These are phyloP conservation scores for Vachellia pachyceras DNA, from an alignment of 306 rosid genomes.

Conservation along the genomic window DNA sequence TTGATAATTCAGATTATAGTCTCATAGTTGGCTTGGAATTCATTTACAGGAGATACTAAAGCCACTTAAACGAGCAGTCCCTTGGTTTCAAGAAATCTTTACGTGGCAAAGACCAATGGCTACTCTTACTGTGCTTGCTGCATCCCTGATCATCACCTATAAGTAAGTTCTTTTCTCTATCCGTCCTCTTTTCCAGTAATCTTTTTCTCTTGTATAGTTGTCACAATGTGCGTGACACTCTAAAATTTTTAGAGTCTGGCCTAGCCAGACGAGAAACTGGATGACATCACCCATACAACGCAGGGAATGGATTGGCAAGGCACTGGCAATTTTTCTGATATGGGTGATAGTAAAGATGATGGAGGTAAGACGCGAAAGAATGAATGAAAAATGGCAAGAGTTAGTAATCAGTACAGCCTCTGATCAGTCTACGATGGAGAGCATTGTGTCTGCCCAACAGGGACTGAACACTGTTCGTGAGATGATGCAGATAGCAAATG, in stretches of 20 bases:
- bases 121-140: conserved; percentile 55
- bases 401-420: conserved; percentile 62
- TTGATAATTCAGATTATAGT: conserved; percentile 11
- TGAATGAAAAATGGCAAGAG: conserved; percentile 62
- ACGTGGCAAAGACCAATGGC: conserved; percentile 74
- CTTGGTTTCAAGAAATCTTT: conserved; percentile 63
- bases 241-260: not conserved
- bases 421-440: conserved; percentile 70
- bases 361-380: conserved; percentile 51
- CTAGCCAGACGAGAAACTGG: not conserved
- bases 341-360: conserved; percentile 72
- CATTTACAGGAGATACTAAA: conserved; percentile 68
- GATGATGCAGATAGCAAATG: conserved; percentile 65
- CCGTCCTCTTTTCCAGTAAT: too few species aligned
- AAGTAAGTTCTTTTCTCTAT: conserved; percentile 51
- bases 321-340: conserved; percentile 61
- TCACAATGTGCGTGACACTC: conserved; percentile 27
- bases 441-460: conserved; percentile 85
- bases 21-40: conserved; percentile 19
- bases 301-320: conserved; percentile 95
- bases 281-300: conserved; percentile 30
- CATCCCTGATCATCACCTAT: conserved; percentile 60
- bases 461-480: conserved; percentile 70
- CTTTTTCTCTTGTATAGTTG: not conserved
- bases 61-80: conserved; percentile 56